Base-by-base conservation (phyloP, 2,329 filamentous ascomycete species). In the Pseudofabraea citricarpa region DNA sequence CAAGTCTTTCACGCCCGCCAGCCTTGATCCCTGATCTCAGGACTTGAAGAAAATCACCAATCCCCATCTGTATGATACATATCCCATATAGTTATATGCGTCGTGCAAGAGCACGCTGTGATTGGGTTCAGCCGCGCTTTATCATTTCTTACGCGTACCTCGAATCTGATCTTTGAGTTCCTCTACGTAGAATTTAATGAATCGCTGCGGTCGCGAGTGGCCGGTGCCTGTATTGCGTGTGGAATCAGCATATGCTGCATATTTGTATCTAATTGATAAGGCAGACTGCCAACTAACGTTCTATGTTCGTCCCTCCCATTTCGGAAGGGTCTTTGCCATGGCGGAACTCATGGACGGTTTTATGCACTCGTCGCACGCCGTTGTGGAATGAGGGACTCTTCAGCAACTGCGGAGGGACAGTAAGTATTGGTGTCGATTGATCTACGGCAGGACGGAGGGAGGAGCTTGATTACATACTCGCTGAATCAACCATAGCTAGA, bases 371-470 rank as follows among this genome's bases (percentile, higher is more conserved):
- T 19, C 72, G 68, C 15, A 80, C 72, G 20, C 56, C 65, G 42
- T 70, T 67, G 53, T 80, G 77, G 64, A 80, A 81, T 26, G 66
- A 58, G 3, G 73, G 73, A 42, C 72, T 77, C 41, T 64, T 62
- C 32, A 80, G 67, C 43, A 81, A 70, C 66, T 75, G 56, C 31
- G 55, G 7, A n/a, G 38, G 42, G 27, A 41, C 13, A 19, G 21
- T 19, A 19, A 31, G 19, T 27, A 33, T 16, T 8, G 22, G 12
- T 12, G 19, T 3, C 32, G 22, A 19, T 9, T 16, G 12, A 15
- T 10, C 18, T 23, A 5, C 40, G 32, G 40, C 23, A 27, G 23
- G 21, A 23, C 35, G 39, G n/a, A n/a, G n/a, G n/a, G n/a, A n/a
- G n/a, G n/a, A n/a, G n/a, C n/a, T n/a, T n/a, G n/a, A n/a, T n/a